phyloP scores from a whole-genome alignment of 2,329 filamentous ascomycete species.

The Cercospora sp. region DNA sequence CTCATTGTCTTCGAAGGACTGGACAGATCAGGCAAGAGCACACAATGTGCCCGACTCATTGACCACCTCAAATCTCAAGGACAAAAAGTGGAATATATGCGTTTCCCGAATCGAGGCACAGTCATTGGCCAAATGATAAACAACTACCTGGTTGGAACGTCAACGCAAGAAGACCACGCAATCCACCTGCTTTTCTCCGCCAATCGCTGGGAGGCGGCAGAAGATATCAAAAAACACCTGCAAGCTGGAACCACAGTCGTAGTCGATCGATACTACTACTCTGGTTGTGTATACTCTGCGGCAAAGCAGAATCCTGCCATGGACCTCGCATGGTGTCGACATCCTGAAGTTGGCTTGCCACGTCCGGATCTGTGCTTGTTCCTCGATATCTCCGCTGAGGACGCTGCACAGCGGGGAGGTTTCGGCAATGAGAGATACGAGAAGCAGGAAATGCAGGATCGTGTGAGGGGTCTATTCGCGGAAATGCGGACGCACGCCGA shows the following conservation, averaged over 20 bases:
- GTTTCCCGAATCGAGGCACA: conserved; percentile 78
- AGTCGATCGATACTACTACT: conserved; percentile 93
- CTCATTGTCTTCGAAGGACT: conserved; percentile 85
- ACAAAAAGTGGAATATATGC: conserved; percentile 57
- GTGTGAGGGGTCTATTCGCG: conserved; percentile 73
- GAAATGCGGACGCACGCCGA: conserved; percentile 47
- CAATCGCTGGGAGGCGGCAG: conserved; percentile 77
- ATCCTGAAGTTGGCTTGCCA: conserved; percentile 82
- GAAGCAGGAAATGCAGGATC: conserved; percentile 74
- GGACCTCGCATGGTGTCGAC: conserved; percentile 74
- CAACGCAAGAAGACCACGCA: conserved; percentile 78
- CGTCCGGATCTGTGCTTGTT: conserved; percentile 86
- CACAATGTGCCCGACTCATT: conserved; percentile 73
- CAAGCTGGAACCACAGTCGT: conserved; percentile 71
- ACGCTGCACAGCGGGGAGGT: conserved; percentile 74
- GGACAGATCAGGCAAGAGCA: conserved; percentile 88
- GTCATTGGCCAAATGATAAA: conserved; percentile 87
- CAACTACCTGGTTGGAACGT: conserved; percentile 70
- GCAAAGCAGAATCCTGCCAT: conserved; percentile 76
- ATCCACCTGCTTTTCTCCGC: conserved; percentile 89
- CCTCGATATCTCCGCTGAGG: conserved; percentile 73
- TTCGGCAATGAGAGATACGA: conserved; percentile 91
- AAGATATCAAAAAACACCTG: conserved; percentile 50
- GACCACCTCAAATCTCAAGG: conserved; percentile 54
- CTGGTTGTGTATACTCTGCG: conserved; percentile 87